Base-by-base conservation (phyloP, 164 flowering plant genomes). In the Litsea cubeba region DNA sequence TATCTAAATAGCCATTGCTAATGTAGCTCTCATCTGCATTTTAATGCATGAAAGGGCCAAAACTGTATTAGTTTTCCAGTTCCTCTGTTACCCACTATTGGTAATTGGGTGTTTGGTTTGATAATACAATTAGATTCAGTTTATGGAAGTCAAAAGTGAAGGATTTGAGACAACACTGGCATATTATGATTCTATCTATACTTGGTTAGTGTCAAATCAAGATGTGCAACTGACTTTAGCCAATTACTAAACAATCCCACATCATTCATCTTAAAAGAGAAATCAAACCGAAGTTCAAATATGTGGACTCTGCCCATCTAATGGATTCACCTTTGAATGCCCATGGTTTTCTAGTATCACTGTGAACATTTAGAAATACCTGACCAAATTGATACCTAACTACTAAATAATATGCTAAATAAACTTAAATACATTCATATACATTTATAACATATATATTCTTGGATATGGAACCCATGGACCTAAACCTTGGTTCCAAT, bases 1-100 rank as follows among this genome's bases (percentile, higher is more conserved):
- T 71, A 2, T 58, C 65, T 11, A 71, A 50, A 23, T 71, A 57
- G 12, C 74, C 74, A 15, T 71, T 71, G 15, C 22, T 60, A 49
- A 71, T 17, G 40, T 25, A 60, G 6, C 66, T 71, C 24, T 57
- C 75, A 50, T 49, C 69, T 73, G 63, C 63, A 23, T 3, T 5
- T n/a, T 1, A 58, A 58, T 5, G 62, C 62, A 58, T 58, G 62
- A 58, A 58, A 18, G 22, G 62, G 20, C 62, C 22, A 8, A 58
- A 58, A 58, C 22, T 15, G 20, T 18, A 6, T 58, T 58, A n/a
- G 62, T 58, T 18, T 15, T 17, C 7, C 62, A 18, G 3, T 58
- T 58, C 8, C 20, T 58, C 62, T 4, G 20, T 20, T 58, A 5
- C 20, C 20, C 22, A 58, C 62, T 3, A 58, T 3, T 64, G 23